Base-by-base conservation (phyloP, 305 asterid species). In the Fraxinus ornus region DNA sequence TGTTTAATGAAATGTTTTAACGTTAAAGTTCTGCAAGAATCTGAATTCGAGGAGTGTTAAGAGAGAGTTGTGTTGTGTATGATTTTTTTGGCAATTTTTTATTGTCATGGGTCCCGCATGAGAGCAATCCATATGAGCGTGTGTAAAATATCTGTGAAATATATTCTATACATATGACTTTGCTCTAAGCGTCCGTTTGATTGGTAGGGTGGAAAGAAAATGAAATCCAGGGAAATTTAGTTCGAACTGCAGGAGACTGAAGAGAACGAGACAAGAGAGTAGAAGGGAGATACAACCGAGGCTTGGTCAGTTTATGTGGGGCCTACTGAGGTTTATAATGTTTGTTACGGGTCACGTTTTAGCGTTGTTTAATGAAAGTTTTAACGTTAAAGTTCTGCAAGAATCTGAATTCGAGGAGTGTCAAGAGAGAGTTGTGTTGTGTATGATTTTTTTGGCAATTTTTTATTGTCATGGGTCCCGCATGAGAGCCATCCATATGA, bases 211-310 rank as follows among this genome's bases (percentile, higher is more conserved):
- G n/a, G n/a, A n/a, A n/a, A n/a, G n/a, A n/a, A n/a, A n/a, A n/a
- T n/a, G n/a, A n/a, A n/a, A n/a, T n/a, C n/a, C n/a, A n/a, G n/a
- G n/a, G n/a, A n/a, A n/a, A n/a, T 52, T n/a, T 72, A 37, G 78
- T n/a, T 82, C 41, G 83, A 83, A 87, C 55, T 78, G 71, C 62
- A 83, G n/a, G 80, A 41, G 79, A 87, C 76, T 26, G 84, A 52
- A 87, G 55, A 32, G 55, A 24, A 1, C 0, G 7, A 2, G 0
- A 70, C 82, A 19, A 60, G 79, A 82, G 83, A 78, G 62, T 3
- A 7, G 49, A 78, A 5, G 9, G 26, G 72, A 52, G 76, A 35
- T 39, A 79, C 10, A 41, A 57, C 1, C 28, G n/a, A 57, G 10
- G 78, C 21, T 28, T 70, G 75, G 75, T 30, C 75, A 70, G 75